Evolutionary conservation across 2,329 filamentous ascomycete genomes (phyloP), one percentile per base, ranked within the genome.

Genomic region (Thyridium curvatum): DNA sequence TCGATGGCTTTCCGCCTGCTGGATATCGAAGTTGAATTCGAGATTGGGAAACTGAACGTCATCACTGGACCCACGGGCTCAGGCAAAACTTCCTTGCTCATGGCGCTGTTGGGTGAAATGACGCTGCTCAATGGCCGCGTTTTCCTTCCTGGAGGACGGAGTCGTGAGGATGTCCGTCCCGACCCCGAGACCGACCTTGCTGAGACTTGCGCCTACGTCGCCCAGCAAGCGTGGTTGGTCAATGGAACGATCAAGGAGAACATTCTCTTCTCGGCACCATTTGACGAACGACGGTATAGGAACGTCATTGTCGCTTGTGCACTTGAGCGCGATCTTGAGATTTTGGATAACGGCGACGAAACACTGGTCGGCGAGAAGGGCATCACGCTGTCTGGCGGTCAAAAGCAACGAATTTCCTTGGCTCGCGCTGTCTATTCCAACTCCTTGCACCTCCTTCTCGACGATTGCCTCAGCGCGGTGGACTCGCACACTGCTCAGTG

Each of bases 31-130:
- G 62, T 97, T 39, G 78, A 85, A 44, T 98, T 98, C 62, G 72
- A 78, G 41, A 77, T 94, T 41, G 89, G 88, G 42, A 81, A 89
- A 52, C 76, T 98, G 44, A 98, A 96, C 55, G 82, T 98, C 36
- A 85, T 98, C 52, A 86, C 89, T 30, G 93, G 93, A 1, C 84
- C 91, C 3, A 98, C 93, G 3, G 93, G 93, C 12, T 93, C 86
- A 38, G 93, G 93, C 48, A 98, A 98, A 69, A 95, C 91, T 0
- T 97, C 91, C 1, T 69, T 98, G 54, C 71, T 98, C 15, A 95
- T 98, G 91, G 93, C 90, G 18, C 69, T 98, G 18, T 76, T 98
- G 2, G 93, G 93, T 43, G 93, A 98, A 65, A 98, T 98, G 93
- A 93, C 86, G 1, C 65, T 90, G 37, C 64, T 95, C 17, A 73